Percentiles rank a stretch among this genome's conserved stretches.
Evolutionary conservation across 352 stramenopile species (phyloP).

Genomic region (Phytophthora foliorum): DNA sequence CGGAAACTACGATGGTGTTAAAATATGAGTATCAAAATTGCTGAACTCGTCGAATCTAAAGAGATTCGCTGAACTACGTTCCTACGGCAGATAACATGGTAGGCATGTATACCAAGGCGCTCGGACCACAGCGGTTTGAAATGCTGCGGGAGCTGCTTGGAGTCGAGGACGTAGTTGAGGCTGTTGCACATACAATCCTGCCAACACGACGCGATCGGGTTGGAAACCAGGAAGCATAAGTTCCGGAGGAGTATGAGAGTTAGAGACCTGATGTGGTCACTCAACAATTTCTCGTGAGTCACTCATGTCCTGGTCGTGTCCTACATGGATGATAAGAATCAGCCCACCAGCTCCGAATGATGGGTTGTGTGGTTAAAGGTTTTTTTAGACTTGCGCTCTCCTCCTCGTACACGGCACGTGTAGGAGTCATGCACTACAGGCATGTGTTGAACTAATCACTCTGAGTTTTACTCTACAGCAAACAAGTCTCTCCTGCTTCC

Average conservation of each 20-base stretch:
- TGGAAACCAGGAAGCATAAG: background rate
- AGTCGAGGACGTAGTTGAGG: background rate
- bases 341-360: background rate
- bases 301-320: slow-evolving; percentile 9
- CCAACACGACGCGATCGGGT: no score
- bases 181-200: background rate
- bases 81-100: background rate
- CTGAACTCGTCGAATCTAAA: background rate
- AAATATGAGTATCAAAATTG: slow-evolving; percentile 13
- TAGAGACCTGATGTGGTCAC: background rate
- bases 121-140: slow-evolving; percentile 9
- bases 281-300: background rate
- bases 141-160: background rate
- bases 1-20: slow-evolving; percentile 7
- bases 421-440: no score
- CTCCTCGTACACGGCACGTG: slow-evolving; percentile 5
- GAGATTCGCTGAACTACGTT: slow-evolving; percentile 4
- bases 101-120: slow-evolving; percentile 11
- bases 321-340: background rate
- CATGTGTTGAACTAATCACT: slow-evolving; percentile 3
- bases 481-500: background rate
- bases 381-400: background rate
- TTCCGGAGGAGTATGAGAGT: background rate
- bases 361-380: background rate
- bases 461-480: background rate